These are phyloP conservation scores for Neurospora tetraspora DNA, from an alignment of 495 filamentous ascomycete species.

Conservation along the genomic window DNA sequence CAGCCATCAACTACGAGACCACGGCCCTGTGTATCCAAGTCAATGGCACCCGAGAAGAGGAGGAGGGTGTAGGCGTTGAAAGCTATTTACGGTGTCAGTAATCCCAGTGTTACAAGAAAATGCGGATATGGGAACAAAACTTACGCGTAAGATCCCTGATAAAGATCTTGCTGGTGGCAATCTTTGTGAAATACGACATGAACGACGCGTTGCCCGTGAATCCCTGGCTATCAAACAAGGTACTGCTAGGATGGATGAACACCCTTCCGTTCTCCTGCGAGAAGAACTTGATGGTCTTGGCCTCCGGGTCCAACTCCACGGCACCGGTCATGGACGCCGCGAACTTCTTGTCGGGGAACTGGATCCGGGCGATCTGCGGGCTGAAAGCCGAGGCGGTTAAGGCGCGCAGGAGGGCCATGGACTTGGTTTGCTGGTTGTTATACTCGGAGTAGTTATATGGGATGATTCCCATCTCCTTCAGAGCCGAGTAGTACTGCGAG, in stretches of 20 bases:
- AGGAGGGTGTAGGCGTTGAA: slow-evolving; percentile 87
- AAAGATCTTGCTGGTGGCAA: slow-evolving; percentile 83
- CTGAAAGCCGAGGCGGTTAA: slow-evolving; percentile 86
- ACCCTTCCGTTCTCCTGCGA: slow-evolving; percentile 77
- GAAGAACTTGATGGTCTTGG: slow-evolving; percentile 83
- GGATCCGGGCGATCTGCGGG: slow-evolving; percentile 83
- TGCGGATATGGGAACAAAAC: slow-evolving; percentile 19
- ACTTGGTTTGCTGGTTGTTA: slow-evolving; percentile 29
- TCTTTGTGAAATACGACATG: slow-evolving; percentile 80
- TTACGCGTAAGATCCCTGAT: slow-evolving; percentile 80
- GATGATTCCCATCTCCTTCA: slow-evolving; percentile 77
- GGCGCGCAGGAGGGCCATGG: slow-evolving; percentile 61
- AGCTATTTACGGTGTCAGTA: slow-evolving; percentile 35
- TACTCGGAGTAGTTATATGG: slow-evolving; percentile 23
- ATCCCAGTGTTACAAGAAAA: background rate
- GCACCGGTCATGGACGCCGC: slow-evolving; percentile 73
- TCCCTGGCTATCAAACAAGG: slow-evolving; percentile 68
- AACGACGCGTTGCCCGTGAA: slow-evolving; percentile 62
- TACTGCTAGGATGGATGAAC: slow-evolving; percentile 84
- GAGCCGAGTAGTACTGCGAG: slow-evolving; percentile 72
- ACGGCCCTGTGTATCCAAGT: slow-evolving; percentile 76
- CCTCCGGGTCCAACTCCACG: slow-evolving; percentile 87
- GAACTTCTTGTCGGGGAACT: slow-evolving; percentile 92
- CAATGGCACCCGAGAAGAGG: slow-evolving; percentile 78
- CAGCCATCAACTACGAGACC: slow-evolving; percentile 90